phyloP scores from a whole-genome alignment of 768 basidiomycete genomes.

The Amanita subjunquillea region DNA sequence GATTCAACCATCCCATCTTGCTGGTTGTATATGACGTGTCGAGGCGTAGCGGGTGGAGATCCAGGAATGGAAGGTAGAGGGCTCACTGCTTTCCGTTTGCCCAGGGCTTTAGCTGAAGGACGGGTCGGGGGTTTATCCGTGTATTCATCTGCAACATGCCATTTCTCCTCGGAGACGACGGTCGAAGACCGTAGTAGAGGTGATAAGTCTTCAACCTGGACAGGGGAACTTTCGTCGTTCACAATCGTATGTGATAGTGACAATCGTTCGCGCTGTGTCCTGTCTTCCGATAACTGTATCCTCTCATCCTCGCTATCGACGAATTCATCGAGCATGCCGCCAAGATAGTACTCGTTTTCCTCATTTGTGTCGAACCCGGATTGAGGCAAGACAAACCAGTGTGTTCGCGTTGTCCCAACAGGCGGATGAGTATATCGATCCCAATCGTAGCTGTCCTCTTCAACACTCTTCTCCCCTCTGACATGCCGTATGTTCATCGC shows the following conservation, averaged over 20 bases:
- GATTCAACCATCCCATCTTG: neutral
- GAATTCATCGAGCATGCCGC: constrained; percentile 2
- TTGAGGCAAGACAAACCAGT: constrained; percentile 7
- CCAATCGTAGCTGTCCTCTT: neutral
- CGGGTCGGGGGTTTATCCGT: neutral
- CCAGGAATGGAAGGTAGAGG: neutral
- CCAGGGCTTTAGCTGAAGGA: constrained; percentile 22
- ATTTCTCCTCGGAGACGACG: neutral
- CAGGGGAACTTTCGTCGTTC: neutral
- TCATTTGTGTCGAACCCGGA: neutral
- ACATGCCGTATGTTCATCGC: constrained; percentile 8
- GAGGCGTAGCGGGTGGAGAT: neutral
- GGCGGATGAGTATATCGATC: neutral
- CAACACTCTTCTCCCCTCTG: neutral
- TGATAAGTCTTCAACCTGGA: neutral
- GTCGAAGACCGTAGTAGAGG: neutral
- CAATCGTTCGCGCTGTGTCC: neutral
- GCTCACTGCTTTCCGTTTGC: constrained; percentile 18
- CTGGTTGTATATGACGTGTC: neutral
- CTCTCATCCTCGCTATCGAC: neutral
- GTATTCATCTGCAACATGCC: neutral
- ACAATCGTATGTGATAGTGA: neutral
- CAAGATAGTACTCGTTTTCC: constrained; percentile 1
- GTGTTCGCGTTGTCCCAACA: neutral
- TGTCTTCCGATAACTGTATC: neutral